Conservation (phyloP, 352 stramenopile species). For the Pythium utonaiense region DNA sequence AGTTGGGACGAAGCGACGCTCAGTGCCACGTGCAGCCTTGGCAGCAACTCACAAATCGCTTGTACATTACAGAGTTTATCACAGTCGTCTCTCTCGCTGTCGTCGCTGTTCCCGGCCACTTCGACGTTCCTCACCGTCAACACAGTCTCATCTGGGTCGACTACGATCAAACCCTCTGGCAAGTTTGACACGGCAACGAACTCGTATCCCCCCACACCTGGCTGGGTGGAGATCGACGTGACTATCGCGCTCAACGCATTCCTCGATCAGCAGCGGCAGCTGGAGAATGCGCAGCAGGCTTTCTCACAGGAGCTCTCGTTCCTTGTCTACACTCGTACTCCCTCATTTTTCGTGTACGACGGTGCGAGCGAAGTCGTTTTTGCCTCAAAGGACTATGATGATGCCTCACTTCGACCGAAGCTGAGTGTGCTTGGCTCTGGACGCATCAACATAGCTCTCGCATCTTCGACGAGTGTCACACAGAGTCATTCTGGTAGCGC, state of each 20-base stretch:
- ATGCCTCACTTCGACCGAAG: constrained; percentile 32
- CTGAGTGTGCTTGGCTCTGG: constrained; percentile 47
- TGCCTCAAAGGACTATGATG: constrained; percentile 48
- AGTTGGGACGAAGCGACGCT: constrained; percentile 41
- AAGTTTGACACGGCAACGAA: constrained; percentile 38
- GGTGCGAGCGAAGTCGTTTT: constrained; percentile 52
- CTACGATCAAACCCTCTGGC: constrained; percentile 27
- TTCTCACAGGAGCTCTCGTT: constrained; percentile 35
- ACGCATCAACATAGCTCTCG: constrained; percentile 50
- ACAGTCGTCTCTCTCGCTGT: not conserved
- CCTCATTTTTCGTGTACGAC: constrained; percentile 44
- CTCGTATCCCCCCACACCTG: constrained; percentile 30
- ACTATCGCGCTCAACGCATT: constrained; percentile 56
- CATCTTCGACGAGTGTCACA: constrained; percentile 22
- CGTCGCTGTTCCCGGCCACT: constrained; percentile 33
- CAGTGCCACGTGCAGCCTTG: constrained; percentile 24
- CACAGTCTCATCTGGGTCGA: constrained; percentile 26
- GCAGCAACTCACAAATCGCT: constrained; percentile 11
- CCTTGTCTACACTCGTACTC: constrained; percentile 44
- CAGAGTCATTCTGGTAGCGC: constrained; percentile 52
- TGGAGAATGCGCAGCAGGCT: not conserved
- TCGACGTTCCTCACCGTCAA: constrained; percentile 31
- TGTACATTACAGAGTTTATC: constrained; percentile 4
- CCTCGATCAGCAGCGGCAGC: constrained; percentile 26
- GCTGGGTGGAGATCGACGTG: constrained; percentile 69